Conservation (phyloP, 2,329 filamentous ascomycete species). For the Alternaria longipes region DNA sequence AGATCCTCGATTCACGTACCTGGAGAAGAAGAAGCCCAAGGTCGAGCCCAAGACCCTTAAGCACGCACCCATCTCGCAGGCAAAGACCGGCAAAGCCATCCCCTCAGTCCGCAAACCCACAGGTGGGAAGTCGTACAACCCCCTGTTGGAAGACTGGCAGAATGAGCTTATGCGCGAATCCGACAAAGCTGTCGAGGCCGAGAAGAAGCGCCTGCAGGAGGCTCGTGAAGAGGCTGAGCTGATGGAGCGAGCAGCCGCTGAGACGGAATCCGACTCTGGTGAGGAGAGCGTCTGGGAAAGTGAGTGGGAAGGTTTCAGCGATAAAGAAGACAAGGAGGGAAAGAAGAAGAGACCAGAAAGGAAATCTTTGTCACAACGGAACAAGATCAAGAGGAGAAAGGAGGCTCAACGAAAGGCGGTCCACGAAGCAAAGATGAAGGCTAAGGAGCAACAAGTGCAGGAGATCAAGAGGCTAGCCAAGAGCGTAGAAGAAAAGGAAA, state of each 20-base stretch:
- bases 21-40: constrained; percentile 71
- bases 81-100: constrained; percentile 81
- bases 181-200: constrained; percentile 78
- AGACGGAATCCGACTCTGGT: constrained; percentile 78
- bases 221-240: constrained; percentile 73
- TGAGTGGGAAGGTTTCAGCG: constrained; percentile 69
- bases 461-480: constrained; percentile 75
- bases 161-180: constrained; percentile 77
- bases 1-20: constrained; percentile 68
- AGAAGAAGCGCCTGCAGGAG: constrained; percentile 75
- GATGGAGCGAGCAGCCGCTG: constrained; percentile 74
- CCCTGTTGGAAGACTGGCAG: constrained; percentile 85
- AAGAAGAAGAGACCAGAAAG: constrained; percentile 80
- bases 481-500: constrained; percentile 69
- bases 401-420: constrained; percentile 80
- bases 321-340: constrained; percentile 63
- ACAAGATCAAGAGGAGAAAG: constrained; percentile 88
- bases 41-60: constrained; percentile 79
- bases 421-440: constrained; percentile 78
- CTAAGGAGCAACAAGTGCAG: constrained; percentile 75
- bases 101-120: constrained; percentile 81
- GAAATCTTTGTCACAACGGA: constrained; percentile 87
- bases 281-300: constrained; percentile 96
- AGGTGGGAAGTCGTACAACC: constrained; percentile 92
- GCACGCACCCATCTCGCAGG: constrained; percentile 79